phyloP scores from a whole-genome alignment of 2,329 filamentous ascomycete species.

The Boeremia lycopersici region DNA sequence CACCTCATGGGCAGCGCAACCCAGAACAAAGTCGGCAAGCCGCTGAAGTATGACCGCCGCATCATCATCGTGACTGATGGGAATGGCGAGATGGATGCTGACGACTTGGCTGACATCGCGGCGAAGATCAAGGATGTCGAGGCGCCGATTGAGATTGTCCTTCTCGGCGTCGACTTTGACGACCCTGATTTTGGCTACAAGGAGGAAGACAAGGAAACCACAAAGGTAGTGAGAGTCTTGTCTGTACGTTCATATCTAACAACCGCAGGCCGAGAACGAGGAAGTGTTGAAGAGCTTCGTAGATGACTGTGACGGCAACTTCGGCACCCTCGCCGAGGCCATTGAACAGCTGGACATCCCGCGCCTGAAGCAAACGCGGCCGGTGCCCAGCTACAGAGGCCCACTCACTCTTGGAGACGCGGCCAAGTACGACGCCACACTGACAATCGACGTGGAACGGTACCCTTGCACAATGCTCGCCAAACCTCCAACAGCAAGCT shows the following conservation, averaged over 20 bases:
- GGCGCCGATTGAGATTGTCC: slow-evolving; percentile 72
- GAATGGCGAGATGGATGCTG: slow-evolving; percentile 71
- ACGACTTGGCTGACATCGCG: slow-evolving; percentile 72
- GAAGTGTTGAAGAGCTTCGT: slow-evolving; percentile 66
- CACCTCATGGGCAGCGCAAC: slow-evolving; percentile 88
- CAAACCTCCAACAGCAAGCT: slow-evolving; percentile 74
- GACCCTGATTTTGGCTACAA: slow-evolving; percentile 88
- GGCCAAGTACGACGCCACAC: slow-evolving; percentile 71
- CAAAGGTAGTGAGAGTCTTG: slow-evolving; percentile 62
- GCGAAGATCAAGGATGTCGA: slow-evolving; percentile 72
- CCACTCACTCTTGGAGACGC: slow-evolving; percentile 79
- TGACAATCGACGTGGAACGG: slow-evolving; percentile 85
- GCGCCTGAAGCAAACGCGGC: slow-evolving; percentile 74
- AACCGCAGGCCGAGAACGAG: slow-evolving; percentile 71
- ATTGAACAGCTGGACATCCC: slow-evolving; percentile 80
- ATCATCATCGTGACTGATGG: slow-evolving; percentile 89
- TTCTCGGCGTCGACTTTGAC: slow-evolving; percentile 93
- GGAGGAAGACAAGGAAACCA: slow-evolving; percentile 78
- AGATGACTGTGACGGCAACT: slow-evolving; percentile 70
- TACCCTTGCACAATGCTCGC: slow-evolving; percentile 87
- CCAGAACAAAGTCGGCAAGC: slow-evolving; percentile 66
- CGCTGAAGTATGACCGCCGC: slow-evolving; percentile 44
- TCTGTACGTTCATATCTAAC: slow-evolving; percentile 18
- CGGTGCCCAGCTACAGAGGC: slow-evolving; percentile 80
- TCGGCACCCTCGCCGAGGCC: slow-evolving; percentile 86